Base-by-base conservation (phyloP, 2,329 filamentous ascomycete species). In the Curvularia verruculosa region DNA sequence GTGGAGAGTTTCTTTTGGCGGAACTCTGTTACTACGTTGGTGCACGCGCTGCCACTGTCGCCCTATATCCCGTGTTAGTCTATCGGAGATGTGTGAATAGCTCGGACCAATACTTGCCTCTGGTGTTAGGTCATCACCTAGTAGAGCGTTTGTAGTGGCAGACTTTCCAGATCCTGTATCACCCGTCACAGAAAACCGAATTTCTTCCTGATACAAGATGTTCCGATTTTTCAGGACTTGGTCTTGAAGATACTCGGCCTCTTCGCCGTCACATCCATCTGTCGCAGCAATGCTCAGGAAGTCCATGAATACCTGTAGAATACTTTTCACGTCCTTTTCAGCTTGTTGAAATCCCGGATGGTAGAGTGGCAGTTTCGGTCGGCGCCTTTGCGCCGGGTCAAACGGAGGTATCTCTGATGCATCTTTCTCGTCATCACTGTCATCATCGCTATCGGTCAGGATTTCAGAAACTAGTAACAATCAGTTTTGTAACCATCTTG, bases 81-180 rank as follows among this genome's bases (percentile, higher is more conserved):
- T 28, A 10, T 19, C 3, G 3, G 9, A 23, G 2, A 3, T 23
- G 6, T 23, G n/a, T 13, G 0, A 10, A n/a, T 24, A 1, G 26
- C 36, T 6, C 1, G 5, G 19, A 12, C 2, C 1, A 6, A 36
- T 7, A 51, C 28, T 46, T 60, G 60, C 65, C 31, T 66, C 58
- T 54, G 18, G 63, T 12, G 29, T 56, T 40, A 29, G 29, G 29
- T 26, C 55, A 12, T 23, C 64, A 12, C 52, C 66, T 10, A 67
- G 39, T 21, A 68, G 45, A 24, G 60, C 48, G 26, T 68, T 68
- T 5, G 59, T 34, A 1, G 52, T 18, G 2, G 63, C 59, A 28
- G 66, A 68, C 34, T 68, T 68, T 15, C 63, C 66, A 15, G 51
- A 45, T 15, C 64, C 64, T 37, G 62, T 58, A 24, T 65, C 63